These are phyloP conservation scores for Lepidium campestre DNA, from an alignment of 441 rosid genomes.

Conservation along the genomic window DNA sequence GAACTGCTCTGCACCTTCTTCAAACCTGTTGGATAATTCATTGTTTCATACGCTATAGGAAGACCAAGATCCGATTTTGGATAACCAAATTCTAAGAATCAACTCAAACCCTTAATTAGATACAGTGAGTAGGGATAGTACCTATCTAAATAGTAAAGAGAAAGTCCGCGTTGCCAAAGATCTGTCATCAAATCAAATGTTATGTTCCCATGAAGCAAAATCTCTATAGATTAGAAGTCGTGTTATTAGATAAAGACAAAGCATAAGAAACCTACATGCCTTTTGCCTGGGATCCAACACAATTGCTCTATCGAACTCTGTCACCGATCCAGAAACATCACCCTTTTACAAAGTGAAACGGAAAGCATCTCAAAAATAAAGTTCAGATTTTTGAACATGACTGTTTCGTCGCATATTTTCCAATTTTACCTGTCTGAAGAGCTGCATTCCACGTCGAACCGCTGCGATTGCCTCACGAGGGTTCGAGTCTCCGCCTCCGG, in stretches of 20 bases:
- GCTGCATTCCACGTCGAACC: conserved; percentile 67
- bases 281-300: conserved; percentile 72
- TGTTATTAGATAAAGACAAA: neutral
- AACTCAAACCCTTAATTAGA: neutral
- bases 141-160: conserved; percentile 85
- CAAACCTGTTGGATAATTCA: conserved; percentile 33
- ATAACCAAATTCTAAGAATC: neutral
- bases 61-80: neutral
- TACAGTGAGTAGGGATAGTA: conserved; percentile 18
- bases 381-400: neutral
- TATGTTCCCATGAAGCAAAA: neutral
- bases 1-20: conserved; percentile 75
- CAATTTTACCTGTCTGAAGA: conserved; percentile 58
- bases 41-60: neutral
- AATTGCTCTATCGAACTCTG: conserved; percentile 73
- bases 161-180: conserved; percentile 95
- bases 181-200: conserved; percentile 31
- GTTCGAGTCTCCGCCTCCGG: conserved; percentile 60
- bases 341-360: conserved; percentile 38
- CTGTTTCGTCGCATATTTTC: neutral
- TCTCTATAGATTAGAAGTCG: neutral
- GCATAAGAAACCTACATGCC: conserved; percentile 50
- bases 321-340: conserved; percentile 68
- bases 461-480: conserved; percentile 57
- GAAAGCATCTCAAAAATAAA: neutral